Conservation (phyloP, 2,329 filamentous ascomycete species). For the Hymenoscyphus occultus region DNA sequence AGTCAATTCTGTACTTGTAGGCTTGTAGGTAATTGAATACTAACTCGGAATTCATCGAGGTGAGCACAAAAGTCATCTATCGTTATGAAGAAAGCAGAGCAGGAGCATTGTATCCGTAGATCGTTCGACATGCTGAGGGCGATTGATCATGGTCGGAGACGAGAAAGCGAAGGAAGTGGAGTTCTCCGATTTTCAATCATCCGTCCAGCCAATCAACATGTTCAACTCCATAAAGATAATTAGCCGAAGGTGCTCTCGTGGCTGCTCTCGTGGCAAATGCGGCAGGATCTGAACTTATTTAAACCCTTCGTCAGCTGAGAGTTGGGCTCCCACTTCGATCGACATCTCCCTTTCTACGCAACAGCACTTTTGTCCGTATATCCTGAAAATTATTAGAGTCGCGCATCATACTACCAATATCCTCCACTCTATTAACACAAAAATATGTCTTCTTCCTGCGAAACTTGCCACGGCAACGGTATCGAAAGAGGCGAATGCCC, state of each 20-base stretch:
- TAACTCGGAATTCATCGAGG: conserved; percentile 15
- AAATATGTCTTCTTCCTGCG: conserved; percentile 11
- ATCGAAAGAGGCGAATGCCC: conserved; percentile 14
- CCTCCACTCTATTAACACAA: conserved; percentile 10
- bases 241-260: too few species aligned
- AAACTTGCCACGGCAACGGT: conserved; percentile 8
- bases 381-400: conserved; percentile 15
- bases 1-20: conserved; percentile 14
- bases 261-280: conserved; percentile 10
- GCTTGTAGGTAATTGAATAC: conserved; percentile 17
- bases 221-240: conserved; percentile 8
- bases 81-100: conserved; percentile 13
- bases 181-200: conserved; percentile 8
- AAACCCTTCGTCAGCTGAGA: conserved; percentile 13
- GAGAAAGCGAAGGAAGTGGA: conserved; percentile 10
- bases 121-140: conserved; percentile 12
- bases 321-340: conserved; percentile 11
- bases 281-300: conserved; percentile 14
- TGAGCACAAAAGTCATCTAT: conserved; percentile 10
- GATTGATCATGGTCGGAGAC: conserved; percentile 12
- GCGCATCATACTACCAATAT: conserved; percentile 8
- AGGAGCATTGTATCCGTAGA: conserved; percentile 11
- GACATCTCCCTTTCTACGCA: conserved; percentile 12
- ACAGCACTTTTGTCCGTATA: conserved; percentile 11
- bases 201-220: conserved; percentile 9